Evolutionary conservation across 169 alveolate species (phyloP).

Genomic region (Cytauxzoon felis): DNA sequence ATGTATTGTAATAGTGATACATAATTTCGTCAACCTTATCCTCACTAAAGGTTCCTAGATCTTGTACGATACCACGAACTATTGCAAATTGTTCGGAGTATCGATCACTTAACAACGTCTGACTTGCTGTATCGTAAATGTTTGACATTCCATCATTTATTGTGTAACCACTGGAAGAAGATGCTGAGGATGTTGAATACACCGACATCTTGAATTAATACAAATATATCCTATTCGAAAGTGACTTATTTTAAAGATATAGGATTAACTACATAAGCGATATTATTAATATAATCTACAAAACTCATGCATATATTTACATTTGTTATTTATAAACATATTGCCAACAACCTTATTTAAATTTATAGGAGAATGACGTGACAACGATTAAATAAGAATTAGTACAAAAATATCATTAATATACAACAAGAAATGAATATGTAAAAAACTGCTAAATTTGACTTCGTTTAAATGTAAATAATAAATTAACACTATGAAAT

Average conservation of each 20-base stretch:
- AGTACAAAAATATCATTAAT: too few relatives aligned
- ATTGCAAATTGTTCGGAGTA: conserved; percentile 44
- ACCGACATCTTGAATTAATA: not conserved
- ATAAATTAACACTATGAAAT: too few relatives aligned
- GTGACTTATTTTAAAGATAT: not conserved
- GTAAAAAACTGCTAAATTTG: too few relatives aligned
- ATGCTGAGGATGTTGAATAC: not conserved
- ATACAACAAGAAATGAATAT: too few relatives aligned
- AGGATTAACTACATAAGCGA: not conserved
- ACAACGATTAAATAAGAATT: too few relatives aligned
- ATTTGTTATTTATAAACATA: not conserved
- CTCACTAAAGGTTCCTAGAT: conserved; percentile 48
- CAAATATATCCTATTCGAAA: not conserved
- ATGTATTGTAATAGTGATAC: conserved; percentile 72
- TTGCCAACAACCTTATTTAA: too few relatives aligned
- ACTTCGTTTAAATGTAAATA: too few relatives aligned
- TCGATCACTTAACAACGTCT: conserved; percentile 39
- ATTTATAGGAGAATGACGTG: too few relatives aligned
- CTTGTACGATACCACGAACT: conserved; percentile 41
- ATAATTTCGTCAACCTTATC: conserved; percentile 62
- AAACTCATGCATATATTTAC: not conserved
- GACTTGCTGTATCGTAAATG: conserved; percentile 12
- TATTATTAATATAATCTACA: not conserved
- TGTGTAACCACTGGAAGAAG: not conserved
- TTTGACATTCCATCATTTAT: conserved; percentile 43